These are phyloP conservation scores for Dictyostelium capitatum DNA, from an alignment of 78 protist species.

Conservation along the genomic window DNA sequence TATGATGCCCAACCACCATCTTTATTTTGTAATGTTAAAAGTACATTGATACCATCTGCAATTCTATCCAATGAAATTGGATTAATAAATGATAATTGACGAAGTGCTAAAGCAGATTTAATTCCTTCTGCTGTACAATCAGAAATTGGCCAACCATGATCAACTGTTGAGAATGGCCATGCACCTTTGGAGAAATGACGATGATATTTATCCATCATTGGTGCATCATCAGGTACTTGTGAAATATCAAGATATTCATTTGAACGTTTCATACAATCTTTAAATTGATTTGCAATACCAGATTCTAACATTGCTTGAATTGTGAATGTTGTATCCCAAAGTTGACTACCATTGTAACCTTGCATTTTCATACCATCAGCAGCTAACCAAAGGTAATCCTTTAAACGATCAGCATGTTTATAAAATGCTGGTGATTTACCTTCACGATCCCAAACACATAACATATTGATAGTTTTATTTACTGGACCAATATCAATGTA, in stretches of 20 bases:
- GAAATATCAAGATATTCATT: constrained; percentile 90
- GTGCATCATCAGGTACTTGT: constrained; percentile 83
- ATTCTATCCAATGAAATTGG: constrained; percentile 81
- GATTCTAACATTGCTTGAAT: constrained; percentile 90
- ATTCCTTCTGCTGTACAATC: constrained; percentile 97
- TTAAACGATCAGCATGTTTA: constrained; percentile 88
- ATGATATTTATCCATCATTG: constrained; percentile 67
- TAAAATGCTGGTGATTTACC: constrained; percentile 54
- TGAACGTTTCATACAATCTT: constrained; percentile 44
- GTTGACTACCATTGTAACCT: constrained; percentile 98
- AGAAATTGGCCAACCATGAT: constrained; percentile 96
- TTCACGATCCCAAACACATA: constrained; percentile 85
- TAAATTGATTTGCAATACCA: constrained; percentile 74
- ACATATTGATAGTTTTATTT: constrained; percentile 89
- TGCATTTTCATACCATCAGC: constrained; percentile 95
- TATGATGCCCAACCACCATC: constrained; percentile 95
- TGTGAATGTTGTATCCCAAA: constrained; percentile 96
- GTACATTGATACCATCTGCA: constrained; percentile 91
- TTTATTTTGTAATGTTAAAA: constrained; percentile 90
- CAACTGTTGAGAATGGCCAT: constrained; percentile 96
- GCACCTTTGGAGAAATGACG: constrained; percentile 93
- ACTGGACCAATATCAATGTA: constrained; percentile 97
- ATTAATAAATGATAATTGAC: constrained; percentile 8
- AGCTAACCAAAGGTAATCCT: constrained; percentile 94
- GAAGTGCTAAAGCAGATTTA: constrained; percentile 79